Evolutionary conservation across 345 rosid genomes (phyloP), one percentile per base, ranked within the genome.

Genomic region (Eucalyptus shirleyi): DNA sequence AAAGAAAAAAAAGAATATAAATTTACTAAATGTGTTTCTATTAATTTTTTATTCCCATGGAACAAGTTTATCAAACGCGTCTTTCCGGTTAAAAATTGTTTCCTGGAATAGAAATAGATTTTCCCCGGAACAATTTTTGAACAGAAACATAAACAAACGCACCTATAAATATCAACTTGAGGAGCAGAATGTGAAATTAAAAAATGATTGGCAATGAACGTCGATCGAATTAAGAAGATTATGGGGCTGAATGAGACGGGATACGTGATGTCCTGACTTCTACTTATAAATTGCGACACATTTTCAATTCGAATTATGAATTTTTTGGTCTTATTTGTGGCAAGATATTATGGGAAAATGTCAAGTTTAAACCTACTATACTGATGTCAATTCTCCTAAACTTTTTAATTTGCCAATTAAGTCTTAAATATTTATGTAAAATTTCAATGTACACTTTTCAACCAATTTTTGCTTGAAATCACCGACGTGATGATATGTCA

Each of bases 281-380:
- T 69, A 34, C 24, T 19, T 34, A 72, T 34, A 19, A 69, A 72
- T 72, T 34, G 82, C 12, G 82, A 37, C 82, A 34, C 24, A 34
- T 34, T 7, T 67, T 32, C 10, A 32, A 12, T 67, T 32, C 9
- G 40, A 67, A 13, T 67, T 67, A 32, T 67, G 12, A 67, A 32
- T 67, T 19, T 32, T 67, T 17, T 69, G 17, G 17, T 32, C 23
- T 32, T 69, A 17, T 32, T 67, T 69, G 42, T 34, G 40, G 23
- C 21, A 32, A 69, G 12, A 34, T 34, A 69, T 69, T 18, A 30
- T 62, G 69, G 16, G 2, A 62, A 13, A 6, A 12, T 62, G 34
- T 30, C 0, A 0, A 62, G 32, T 62, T 26, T 62, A 62, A 30
- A 62, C 0, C 1, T 62, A 62, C n/a, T 30, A 30, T 62, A 6